Evolutionary conservation across 2,329 filamentous ascomycete genomes (phyloP).

Genomic region (Sarocladium strictum): DNA sequence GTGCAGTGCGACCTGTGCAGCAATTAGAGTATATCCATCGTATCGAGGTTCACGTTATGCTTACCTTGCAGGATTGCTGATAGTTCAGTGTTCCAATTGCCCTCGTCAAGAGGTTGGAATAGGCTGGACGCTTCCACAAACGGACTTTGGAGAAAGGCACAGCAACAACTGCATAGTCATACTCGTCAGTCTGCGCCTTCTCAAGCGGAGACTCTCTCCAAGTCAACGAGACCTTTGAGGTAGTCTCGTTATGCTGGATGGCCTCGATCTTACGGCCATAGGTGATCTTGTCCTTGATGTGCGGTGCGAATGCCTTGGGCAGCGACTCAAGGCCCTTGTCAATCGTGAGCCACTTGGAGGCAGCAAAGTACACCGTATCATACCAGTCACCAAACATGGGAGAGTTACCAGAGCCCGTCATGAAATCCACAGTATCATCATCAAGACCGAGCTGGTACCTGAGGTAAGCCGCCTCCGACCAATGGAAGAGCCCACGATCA

Average conservation of each 20-base stretch:
- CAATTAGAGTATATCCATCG: neutral
- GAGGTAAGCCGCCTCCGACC: conserved; percentile 57
- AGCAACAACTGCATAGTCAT: conserved; percentile 27
- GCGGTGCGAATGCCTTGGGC: conserved; percentile 55
- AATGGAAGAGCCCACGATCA: conserved; percentile 50
- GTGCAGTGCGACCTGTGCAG: conserved; percentile 17
- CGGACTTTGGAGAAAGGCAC: conserved; percentile 26
- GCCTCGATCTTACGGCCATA: conserved; percentile 52
- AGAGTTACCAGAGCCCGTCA: conserved; percentile 12
- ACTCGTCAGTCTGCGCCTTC: conserved; percentile 18
- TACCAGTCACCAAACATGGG: conserved; percentile 18
- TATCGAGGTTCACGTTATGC: neutral
- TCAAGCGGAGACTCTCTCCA: neutral
- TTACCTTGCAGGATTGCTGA: conserved; percentile 26
- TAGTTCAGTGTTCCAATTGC: conserved; percentile 24
- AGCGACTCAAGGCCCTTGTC: conserved; percentile 25
- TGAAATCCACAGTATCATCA: conserved; percentile 42
- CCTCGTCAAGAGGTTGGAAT: conserved; percentile 17
- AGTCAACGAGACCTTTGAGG: neutral
- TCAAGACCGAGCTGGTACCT: conserved; percentile 44
- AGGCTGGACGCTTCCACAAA: conserved; percentile 24
- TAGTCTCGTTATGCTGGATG: conserved; percentile 33
- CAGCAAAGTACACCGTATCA: conserved; percentile 17
- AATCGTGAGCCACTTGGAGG: conserved; percentile 15
- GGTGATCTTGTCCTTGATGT: conserved; percentile 49